Evolutionary conservation across 176 grass and related monocot genomes (phyloP), one percentile per base, ranked within the genome.

Genomic region (Avena insularis): DNA sequence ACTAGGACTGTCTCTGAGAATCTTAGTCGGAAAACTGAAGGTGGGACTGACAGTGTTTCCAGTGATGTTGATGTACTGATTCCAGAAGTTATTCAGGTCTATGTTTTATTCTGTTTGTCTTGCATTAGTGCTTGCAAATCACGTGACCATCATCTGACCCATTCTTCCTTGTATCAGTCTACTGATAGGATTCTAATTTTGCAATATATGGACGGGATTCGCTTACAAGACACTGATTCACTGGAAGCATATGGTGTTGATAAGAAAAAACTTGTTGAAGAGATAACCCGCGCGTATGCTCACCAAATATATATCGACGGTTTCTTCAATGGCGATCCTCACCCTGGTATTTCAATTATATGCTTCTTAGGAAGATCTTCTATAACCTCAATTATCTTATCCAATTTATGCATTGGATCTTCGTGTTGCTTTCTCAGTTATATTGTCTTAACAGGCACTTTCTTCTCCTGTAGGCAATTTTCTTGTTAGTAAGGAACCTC

Each of bases 251-350:
- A 90, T 91, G 93, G 92, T 83, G 92, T 98, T 71, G 89, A 96
- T 92, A 98, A 98, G 84, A 89, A 98, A 96, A 98, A 79, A 69
- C 61, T 98, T 73, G 92, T 98, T 66, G 92, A 93, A 90, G 94
- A 98, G 87, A 98, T 98, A 82, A 98, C 97, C 78, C 90, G 94
- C 66, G 92, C 97, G 75, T 98, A 98, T 78, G 97, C 94, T 83
- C 97, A 96, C 94, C 97, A 98, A 91, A 93, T 98, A 89, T 98
- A 96, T 19, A 84, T 96, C 73, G 97, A 98, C 81, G 97, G 97
- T 46, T 94, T 98, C 90, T 98, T 98, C 75, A 98, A 98, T 38
- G 97, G 97, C 12, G 97, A 98, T 79, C 97, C 97, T 82, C 97
- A 98, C 78, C 97, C 97, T 90, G 97, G 97, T 98, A 93, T 21